phyloP scores from a whole-genome alignment of 495 filamentous ascomycete genomes.

The Xylaria palmicola region DNA sequence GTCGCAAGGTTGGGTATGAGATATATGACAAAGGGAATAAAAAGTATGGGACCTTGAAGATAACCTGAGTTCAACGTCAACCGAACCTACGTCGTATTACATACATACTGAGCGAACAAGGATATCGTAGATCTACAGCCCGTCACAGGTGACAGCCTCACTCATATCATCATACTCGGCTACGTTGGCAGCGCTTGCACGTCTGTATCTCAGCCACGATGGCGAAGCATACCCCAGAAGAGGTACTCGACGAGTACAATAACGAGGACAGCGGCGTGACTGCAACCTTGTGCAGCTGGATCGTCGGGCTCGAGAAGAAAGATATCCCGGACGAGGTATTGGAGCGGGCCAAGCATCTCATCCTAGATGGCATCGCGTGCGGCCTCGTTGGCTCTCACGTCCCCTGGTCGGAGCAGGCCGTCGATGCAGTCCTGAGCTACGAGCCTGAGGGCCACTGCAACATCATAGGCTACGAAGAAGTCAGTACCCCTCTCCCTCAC shows the following conservation, averaged over 20 bases:
- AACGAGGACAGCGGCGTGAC: slow-evolving; percentile 11
- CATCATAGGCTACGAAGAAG: slow-evolving; percentile 35
- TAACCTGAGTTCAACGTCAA: not conserved
- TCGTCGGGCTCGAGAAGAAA: slow-evolving; percentile 11
- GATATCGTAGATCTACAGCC: not conserved
- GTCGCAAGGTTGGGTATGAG: no score
- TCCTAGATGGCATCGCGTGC: slow-evolving; percentile 47
- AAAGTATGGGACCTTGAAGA: not conserved
- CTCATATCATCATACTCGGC: not conserved
- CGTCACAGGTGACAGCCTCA: not conserved
- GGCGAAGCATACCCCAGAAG: not conserved
- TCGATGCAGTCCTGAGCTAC: slow-evolving; percentile 32
- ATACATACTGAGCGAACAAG: not conserved
- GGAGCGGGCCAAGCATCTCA: slow-evolving; percentile 41
- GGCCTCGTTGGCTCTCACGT: slow-evolving; percentile 41
- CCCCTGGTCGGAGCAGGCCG: slow-evolving; percentile 41
- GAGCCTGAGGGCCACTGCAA: slow-evolving; percentile 33
- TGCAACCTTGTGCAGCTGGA: slow-evolving; percentile 7
- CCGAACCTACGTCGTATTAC: not conserved
- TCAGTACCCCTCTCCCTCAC: not conserved
- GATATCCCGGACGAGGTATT: slow-evolving; percentile 15
- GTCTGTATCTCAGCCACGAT: not conserved
- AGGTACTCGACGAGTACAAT: slow-evolving; percentile 2
- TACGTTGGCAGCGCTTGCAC: not conserved
- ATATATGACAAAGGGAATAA: not conserved